Evolutionary conservation across 2,329 filamentous ascomycete species (phyloP), one percentile per base, ranked within the genome.

Genomic region (Penicillium sclerotiorum): DNA sequence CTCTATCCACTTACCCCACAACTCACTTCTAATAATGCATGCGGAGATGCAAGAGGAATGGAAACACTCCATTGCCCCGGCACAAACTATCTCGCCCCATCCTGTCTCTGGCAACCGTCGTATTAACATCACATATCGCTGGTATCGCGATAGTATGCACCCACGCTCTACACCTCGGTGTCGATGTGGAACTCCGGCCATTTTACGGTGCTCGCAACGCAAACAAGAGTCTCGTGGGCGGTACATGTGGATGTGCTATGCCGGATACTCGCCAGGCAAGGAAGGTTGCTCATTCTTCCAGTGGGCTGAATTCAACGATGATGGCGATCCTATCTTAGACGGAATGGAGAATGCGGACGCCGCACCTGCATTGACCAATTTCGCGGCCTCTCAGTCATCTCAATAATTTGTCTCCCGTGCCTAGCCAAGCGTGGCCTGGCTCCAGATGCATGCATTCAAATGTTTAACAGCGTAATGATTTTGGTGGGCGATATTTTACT

Each of bases 31-130:
- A 0, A 79, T 97, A 8, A 97, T 99, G 94, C 92, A 97, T 64
- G 92, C 93, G 1, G 90, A 95, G 66, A 97, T 96, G 90, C 93
- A 97, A 66, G 93, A 97, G 66, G 87, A 89, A 65, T 97, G 91
- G 91, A 97, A 96, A 69, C 94, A 99, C 69, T 82, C 83, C 58
- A 88, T 99, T 36, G 79, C 85, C 0, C 88, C 91, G 0, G 86
- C 88, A 0, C 78, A 80, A 41, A 83, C 86, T 4, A 88, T 97
- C 50, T 87, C 91, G 53, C 90, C 90, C 1, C 94, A 99, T 68
- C 90, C 92, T 0, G 68, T 96, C 1, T 82, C 92, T 0, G 87
- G 87, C 1, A 91, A 85, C 60, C 86, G 84, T 56, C 81, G 94
- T 33, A 92, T 99, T 61, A 97, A 97, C 66, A 82, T 99, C 66